Conservation (phyloP, 2,329 filamentous ascomycete species). For the Botrytis sinoallii region DNA sequence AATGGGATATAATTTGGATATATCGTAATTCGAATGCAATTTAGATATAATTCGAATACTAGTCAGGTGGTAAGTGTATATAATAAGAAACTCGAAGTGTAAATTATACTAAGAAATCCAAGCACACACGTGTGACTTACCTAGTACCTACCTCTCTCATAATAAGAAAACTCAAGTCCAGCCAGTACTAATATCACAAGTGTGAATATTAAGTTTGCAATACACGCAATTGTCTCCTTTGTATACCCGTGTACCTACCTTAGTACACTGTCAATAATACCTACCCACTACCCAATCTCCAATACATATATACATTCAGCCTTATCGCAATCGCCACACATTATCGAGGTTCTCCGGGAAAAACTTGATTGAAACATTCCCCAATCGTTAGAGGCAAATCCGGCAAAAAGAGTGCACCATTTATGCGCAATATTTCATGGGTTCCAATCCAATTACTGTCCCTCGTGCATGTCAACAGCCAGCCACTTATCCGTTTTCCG, state of each 20-base stretch:
- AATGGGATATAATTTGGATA: not conserved
- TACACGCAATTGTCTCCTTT: not conserved
- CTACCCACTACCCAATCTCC: not conserved
- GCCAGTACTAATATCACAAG: not conserved
- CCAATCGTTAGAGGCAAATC: not conserved
- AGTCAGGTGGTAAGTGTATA: not conserved
- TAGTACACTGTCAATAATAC: too few relatives aligned
- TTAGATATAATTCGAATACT: not conserved
- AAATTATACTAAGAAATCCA: not conserved
- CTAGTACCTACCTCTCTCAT: too few relatives aligned
- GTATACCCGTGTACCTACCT: not conserved
- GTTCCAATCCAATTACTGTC: not conserved
- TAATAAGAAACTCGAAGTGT: not conserved
- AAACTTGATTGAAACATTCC: not conserved
- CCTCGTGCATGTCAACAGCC: not conserved
- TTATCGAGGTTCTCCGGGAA: not conserved
- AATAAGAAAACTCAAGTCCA: too few relatives aligned
- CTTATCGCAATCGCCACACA: slow-evolving; percentile 6
- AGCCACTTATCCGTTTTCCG: not conserved
- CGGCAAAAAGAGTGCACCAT: not conserved
- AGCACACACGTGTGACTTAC: too few relatives aligned
- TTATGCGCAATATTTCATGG: not conserved
- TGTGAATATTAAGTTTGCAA: not conserved
- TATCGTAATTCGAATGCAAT: too few relatives aligned
- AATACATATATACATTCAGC: not conserved